Evolutionary conservation across 805 yeast genomes (phyloP).

Genomic region (Candida ovalis): DNA sequence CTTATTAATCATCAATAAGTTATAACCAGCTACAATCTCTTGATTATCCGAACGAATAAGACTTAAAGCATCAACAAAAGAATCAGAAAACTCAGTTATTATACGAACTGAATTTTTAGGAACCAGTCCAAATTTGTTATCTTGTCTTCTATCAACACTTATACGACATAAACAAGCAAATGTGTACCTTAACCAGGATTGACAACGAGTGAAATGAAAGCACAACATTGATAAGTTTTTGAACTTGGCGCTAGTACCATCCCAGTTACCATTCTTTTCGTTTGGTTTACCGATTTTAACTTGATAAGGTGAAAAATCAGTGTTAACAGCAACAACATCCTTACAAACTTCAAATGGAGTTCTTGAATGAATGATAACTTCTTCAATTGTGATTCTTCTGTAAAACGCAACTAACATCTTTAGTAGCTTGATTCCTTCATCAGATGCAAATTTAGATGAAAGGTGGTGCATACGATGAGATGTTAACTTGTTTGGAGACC

Average conservation of each 20-base stretch:
- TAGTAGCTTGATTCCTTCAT: slow-evolving; percentile 39
- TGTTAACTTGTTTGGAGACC: slow-evolving; percentile 49
- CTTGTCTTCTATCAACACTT: slow-evolving; percentile 42
- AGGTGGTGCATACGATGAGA: slow-evolving; percentile 41
- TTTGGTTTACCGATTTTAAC: slow-evolving; percentile 42
- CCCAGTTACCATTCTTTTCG: slow-evolving; percentile 32
- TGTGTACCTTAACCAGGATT: slow-evolving; percentile 34
- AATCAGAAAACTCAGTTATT: slow-evolving; percentile 22
- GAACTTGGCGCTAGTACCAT: slow-evolving; percentile 52
- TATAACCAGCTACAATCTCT: slow-evolving; percentile 25
- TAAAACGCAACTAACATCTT: slow-evolving; percentile 42
- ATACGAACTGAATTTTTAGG: slow-evolving; percentile 27
- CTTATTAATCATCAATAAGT: slow-evolving; percentile 23
- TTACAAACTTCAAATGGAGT: slow-evolving; percentile 46
- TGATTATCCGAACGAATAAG: slow-evolving; percentile 18
- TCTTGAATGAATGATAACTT: slow-evolving; percentile 43
- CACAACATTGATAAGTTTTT: slow-evolving; percentile 61
- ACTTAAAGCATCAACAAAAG: slow-evolving; percentile 13
- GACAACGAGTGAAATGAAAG: slow-evolving; percentile 45
- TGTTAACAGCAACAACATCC: slow-evolving; percentile 33
- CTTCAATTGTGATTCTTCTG: slow-evolving; percentile 54
- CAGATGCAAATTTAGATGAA: slow-evolving; percentile 38
- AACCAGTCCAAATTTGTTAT: slow-evolving; percentile 26
- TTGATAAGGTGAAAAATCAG: slow-evolving; percentile 37
- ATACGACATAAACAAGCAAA: slow-evolving; percentile 28